Conservation (phyloP, 805 yeast species). For the Lachancea meyersii region DNA sequence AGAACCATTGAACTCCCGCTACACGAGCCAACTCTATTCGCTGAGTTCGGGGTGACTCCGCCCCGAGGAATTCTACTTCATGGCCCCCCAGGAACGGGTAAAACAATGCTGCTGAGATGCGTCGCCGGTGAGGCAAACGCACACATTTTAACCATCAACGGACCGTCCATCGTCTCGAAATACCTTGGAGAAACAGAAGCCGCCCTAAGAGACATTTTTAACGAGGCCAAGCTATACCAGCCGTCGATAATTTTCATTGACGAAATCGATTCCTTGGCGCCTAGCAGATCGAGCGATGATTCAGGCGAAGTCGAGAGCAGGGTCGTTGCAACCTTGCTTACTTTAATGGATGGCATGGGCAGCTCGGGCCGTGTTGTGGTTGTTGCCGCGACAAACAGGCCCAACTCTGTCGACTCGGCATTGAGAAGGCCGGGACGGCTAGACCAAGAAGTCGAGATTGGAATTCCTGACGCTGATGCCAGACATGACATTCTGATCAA, state of each 20-base stretch:
- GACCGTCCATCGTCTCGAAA: constrained; percentile 87
- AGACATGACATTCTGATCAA: constrained; percentile 65
- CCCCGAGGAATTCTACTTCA: constrained; percentile 90
- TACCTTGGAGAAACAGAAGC: constrained; percentile 93
- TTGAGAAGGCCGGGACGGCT: constrained; percentile 82
- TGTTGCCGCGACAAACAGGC: constrained; percentile 70
- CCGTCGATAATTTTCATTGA: constrained; percentile 88
- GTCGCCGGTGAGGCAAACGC: constrained; percentile 75
- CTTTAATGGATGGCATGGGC: constrained; percentile 75
- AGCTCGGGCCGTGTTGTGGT: constrained; percentile 58
- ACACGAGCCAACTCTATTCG: constrained; percentile 66
- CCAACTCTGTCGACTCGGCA: constrained; percentile 63
- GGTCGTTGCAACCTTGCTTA: constrained; percentile 81
- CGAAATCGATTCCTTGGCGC: constrained; percentile 89
- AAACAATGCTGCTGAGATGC: constrained; percentile 78
- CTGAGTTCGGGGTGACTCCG: constrained; percentile 82
- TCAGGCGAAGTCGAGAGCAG: constrained; percentile 86
- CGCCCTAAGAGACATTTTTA: constrained; percentile 71
- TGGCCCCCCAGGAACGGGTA: constrained; percentile 98
- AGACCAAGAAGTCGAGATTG: constrained; percentile 84
- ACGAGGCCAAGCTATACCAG: constrained; percentile 78
- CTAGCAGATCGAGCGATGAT: constrained; percentile 76
- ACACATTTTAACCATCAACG: constrained; percentile 79
- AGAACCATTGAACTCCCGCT: constrained; percentile 76
- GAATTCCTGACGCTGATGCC: constrained; percentile 83